Evolutionary conservation across 164 flowering plant species (phyloP).

Genomic region (Hamamelis virginiana): DNA sequence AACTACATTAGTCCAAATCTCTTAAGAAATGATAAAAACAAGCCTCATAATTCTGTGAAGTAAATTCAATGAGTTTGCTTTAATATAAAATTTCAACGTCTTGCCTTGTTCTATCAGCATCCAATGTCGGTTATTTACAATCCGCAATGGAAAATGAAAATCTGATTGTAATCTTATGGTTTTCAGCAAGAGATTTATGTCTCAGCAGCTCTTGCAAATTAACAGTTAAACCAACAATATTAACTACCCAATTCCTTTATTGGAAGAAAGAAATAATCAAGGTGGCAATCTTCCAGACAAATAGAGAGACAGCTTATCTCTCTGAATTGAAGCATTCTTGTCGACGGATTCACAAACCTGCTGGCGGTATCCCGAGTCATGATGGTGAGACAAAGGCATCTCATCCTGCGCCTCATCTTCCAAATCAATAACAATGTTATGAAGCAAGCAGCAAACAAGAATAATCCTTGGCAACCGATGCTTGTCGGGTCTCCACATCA

Average conservation of each 20-base stretch:
- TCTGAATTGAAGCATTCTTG: conserved; percentile 38
- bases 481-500: conserved; percentile 95
- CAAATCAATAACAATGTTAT: conserved; percentile 85
- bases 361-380: conserved; percentile 55
- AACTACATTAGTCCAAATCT: no score
- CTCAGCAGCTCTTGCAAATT: no score
- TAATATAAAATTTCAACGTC: neutral
- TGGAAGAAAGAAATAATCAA: neutral
- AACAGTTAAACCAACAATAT: neutral
- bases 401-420: conserved; percentile 70
- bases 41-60: no score
- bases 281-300: conserved; percentile 44
- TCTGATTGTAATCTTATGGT: neutral
- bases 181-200: neutral
- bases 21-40: no score
- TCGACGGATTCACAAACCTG: conserved; percentile 41
- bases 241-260: neutral
- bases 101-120: neutral
- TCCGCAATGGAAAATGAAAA: neutral
- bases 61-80: no score
- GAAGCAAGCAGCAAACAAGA: conserved; percentile 89
- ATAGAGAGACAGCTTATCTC: conserved; percentile 55
- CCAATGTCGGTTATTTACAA: neutral
- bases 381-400: conserved; percentile 46
- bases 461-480: conserved; percentile 79